Base-by-base conservation (phyloP, 768 basidiomycete genomes). In the Auricularia auricula-judae region DNA sequence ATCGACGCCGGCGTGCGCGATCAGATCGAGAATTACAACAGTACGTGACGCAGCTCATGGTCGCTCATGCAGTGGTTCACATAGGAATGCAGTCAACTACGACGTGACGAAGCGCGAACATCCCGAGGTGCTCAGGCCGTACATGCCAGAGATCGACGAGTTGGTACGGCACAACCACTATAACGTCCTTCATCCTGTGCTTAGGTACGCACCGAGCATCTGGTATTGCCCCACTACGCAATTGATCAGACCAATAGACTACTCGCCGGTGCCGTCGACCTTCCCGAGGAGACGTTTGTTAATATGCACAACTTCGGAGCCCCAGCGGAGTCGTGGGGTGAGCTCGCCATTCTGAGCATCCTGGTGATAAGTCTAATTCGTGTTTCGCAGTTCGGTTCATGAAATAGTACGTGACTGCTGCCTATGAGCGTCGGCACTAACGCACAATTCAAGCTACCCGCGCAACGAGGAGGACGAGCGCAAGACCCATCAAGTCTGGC, bases 1-100 rank as follows among this genome's bases (percentile, higher is more conserved):
- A 81, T 87, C 56, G 83, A 82, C 47, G 79, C 79, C 11, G 86
- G 86, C 4, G 81, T 88, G 33, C 78, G 73, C 18, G 87, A 88
- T 69, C 84, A 86, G 67, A 68, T 86, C 18, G 86, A 88, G 68
- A 76, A 81, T 62, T 87, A 88, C 68, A 85, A 83, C 67, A 77
- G 86, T 87, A 65, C 64, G 80, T 67, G 3, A 64, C 8, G 23
- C 14, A 43, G 5, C 47, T 16, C 12, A 18, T 61, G n/a, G 2
- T 39, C 1, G 3, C 35, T 16, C 10, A 59, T 14, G 34, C 56
- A 23, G 11, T 59, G 21, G 23, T 35, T 23, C 12, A 12, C 12
- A 59, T 23, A 12, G 4, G 12, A 21, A 11, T 29, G 1, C 56
- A 86, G 85, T 85, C 64, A 79, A 85, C 66, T 77, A 79, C 39